Conservation (phyloP, 1,284 basidiomycete species). For the Polyporus tsugae region DNA sequence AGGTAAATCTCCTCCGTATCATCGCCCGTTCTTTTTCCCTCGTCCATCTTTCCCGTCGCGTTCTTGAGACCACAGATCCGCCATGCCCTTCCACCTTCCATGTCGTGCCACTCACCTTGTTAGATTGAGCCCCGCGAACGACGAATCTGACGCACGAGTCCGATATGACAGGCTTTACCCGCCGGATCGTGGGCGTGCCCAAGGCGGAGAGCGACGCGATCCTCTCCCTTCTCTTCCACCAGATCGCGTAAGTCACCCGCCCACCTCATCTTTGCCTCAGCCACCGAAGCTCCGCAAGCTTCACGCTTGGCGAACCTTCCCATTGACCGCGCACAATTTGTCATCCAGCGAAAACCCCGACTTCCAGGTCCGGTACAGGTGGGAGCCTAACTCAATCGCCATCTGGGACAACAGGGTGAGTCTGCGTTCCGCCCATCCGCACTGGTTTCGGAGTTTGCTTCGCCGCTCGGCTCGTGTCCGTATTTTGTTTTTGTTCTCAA, state of each 20-base stretch:
- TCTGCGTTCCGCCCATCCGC: not conserved
- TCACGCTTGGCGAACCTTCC: constrained; percentile 11
- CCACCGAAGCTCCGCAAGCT: constrained; percentile 9
- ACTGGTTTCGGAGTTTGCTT: constrained; percentile 1
- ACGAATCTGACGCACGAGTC: constrained; percentile 15
- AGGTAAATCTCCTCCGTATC: constrained; percentile 46
- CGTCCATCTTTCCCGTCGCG: not conserved
- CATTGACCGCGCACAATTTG: constrained; percentile 21
- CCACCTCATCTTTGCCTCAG: constrained; percentile 1
- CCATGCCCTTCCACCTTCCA: not conserved
- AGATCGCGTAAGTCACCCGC: constrained; percentile 50
- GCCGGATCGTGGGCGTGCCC: constrained; percentile 76
- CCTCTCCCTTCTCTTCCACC: constrained; percentile 74
- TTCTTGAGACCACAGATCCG: constrained; percentile 5
- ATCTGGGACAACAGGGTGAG: constrained; percentile 79
- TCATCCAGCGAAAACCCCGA: constrained; percentile 63
- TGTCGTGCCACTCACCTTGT: not conserved
- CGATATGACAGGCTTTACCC: constrained; percentile 62
- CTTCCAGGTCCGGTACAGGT: constrained; percentile 77
- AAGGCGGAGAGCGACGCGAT: constrained; percentile 83
- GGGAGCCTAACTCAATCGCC: constrained; percentile 73
- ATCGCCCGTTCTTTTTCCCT: constrained; percentile 25
- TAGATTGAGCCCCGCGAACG: constrained; percentile 10
- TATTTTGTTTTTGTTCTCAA: not conserved
- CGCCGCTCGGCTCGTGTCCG: not conserved